phyloP scores from a whole-genome alignment of 2,329 filamentous ascomycete genomes.

The Aspergillus niger region DNA sequence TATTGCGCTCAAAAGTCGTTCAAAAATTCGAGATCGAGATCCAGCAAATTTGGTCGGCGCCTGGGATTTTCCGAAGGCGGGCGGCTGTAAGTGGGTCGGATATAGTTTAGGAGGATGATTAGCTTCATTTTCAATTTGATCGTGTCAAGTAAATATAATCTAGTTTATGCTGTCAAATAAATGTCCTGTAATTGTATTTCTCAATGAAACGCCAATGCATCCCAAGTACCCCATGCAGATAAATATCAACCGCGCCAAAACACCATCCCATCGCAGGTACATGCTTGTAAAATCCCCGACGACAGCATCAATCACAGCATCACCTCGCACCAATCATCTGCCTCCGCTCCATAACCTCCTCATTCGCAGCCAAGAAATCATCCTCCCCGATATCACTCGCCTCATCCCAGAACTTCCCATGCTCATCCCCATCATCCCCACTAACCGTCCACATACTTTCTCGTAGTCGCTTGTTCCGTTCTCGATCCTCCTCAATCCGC shows the following conservation, averaged over 20 bases:
- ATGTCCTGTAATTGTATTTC: not conserved
- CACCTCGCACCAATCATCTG: slow-evolving; percentile 42
- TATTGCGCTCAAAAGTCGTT: slow-evolving; percentile 17
- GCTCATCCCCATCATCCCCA: slow-evolving; percentile 67
- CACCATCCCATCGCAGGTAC: not conserved
- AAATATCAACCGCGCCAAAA: not conserved
- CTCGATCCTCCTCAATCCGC: slow-evolving; percentile 93
- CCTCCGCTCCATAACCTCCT: slow-evolving; percentile 66
- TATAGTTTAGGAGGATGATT: too few species aligned
- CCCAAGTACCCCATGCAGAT: not conserved
- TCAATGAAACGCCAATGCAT: not conserved
- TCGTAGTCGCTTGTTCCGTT: slow-evolving; percentile 85
- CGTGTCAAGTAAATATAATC: not conserved
- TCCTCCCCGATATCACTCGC: slow-evolving; percentile 85
- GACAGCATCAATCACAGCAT: not conserved
- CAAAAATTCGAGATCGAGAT: not conserved
- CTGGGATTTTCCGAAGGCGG: slow-evolving; percentile 19
- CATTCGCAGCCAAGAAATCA: slow-evolving; percentile 73
- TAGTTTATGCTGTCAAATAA: not conserved
- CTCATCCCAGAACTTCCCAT: slow-evolving; percentile 82
- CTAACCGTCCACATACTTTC: slow-evolving; percentile 93
- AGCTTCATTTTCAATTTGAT: too few species aligned
- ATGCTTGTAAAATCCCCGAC: not conserved
- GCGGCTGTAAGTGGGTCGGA: slow-evolving; percentile 2
- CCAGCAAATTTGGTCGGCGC: slow-evolving; percentile 3